These are phyloP conservation scores for Rhodamnia argentea DNA, from an alignment of 345 rosid species.

Conservation along the genomic window DNA sequence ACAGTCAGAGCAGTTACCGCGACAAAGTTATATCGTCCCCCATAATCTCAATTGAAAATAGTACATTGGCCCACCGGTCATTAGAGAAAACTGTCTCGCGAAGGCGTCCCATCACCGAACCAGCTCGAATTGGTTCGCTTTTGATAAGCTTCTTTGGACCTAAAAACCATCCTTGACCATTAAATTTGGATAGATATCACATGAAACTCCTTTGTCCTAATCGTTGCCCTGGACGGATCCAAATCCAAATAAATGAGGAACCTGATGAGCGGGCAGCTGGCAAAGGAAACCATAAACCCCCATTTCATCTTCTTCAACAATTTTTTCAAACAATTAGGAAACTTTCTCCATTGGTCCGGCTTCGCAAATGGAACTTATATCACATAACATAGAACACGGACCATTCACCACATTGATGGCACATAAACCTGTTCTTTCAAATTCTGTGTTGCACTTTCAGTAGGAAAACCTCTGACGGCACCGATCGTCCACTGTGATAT, in stretches of 20 bases:
- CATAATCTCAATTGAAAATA: not conserved
- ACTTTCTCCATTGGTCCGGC: not conserved
- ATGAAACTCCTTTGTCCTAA: not conserved
- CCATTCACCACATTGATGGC: slow-evolving; percentile 84
- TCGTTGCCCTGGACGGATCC: not conserved
- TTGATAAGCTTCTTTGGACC: not conserved
- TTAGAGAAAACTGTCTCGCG: not conserved
- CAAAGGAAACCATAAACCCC: not conserved
- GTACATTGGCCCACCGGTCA: not conserved
- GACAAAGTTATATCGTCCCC: not conserved
- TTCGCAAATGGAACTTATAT: not conserved
- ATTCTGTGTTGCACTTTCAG: slow-evolving; percentile 86
- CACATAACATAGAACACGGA: not conserved
- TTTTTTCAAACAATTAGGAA: not conserved
- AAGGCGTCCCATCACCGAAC: not conserved
- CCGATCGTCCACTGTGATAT: slow-evolving; percentile 96
- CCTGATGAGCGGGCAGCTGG: not conserved
- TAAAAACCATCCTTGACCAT: not conserved
- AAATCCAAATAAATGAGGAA: not conserved
- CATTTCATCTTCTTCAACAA: not conserved
- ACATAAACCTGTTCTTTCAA: slow-evolving; percentile 90
- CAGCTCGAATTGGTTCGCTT: not conserved
- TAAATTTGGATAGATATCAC: not conserved
- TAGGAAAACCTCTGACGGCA: slow-evolving; percentile 80
- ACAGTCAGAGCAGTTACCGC: not conserved